Percentiles rank a stretch among this genome's conserved stretches.
Evolutionary conservation across 2,329 filamentous ascomycete species (phyloP).

Genomic region (Hawksworthiomyces lignivorus): DNA sequence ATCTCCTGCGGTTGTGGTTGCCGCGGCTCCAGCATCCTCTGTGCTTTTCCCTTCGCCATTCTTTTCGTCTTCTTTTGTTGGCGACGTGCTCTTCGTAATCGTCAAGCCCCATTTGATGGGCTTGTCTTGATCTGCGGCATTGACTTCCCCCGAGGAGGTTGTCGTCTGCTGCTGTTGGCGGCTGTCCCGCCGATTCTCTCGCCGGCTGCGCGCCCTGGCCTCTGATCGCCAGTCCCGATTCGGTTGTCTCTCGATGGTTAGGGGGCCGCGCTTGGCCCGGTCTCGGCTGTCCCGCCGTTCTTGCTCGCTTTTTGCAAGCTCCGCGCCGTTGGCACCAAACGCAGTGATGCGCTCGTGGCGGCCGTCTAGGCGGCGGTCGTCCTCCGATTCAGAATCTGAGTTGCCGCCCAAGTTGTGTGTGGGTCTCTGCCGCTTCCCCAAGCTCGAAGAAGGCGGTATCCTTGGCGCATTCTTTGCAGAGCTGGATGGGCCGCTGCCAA

Average conservation of each 20-base stretch:
- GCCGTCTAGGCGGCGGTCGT: conserved; percentile 17
- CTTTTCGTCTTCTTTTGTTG: neutral
- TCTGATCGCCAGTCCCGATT: conserved; percentile 27
- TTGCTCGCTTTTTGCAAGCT: conserved; percentile 14
- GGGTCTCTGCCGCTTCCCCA: conserved; percentile 42
- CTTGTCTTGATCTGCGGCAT: conserved; percentile 25
- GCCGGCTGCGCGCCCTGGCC: conserved; percentile 19
- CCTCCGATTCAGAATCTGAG: conserved; percentile 32
- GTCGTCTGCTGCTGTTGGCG: neutral
- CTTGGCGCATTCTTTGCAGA: conserved; percentile 21
- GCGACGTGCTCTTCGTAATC: conserved; percentile 21
- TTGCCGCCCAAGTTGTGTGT: conserved; percentile 31
- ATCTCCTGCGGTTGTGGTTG: neutral
- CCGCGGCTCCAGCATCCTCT: neutral
- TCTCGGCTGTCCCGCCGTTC: conserved; percentile 8
- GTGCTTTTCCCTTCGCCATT: neutral
- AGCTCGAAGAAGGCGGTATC: conserved; percentile 30
- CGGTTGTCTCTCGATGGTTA: conserved; percentile 18
- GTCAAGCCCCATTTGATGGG: conserved; percentile 31
- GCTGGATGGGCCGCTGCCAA: conserved; percentile 23
- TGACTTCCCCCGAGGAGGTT: conserved; percentile 15
- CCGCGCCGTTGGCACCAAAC: conserved; percentile 21
- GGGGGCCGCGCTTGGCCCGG: conserved; percentile 13
- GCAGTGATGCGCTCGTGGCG: conserved; percentile 25
- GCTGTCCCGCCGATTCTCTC: conserved; percentile 10